Evolutionary conservation across 2,329 filamentous ascomycete genomes (phyloP), one percentile per base, ranked within the genome.

Genomic region (Saccharata proteae): DNA sequence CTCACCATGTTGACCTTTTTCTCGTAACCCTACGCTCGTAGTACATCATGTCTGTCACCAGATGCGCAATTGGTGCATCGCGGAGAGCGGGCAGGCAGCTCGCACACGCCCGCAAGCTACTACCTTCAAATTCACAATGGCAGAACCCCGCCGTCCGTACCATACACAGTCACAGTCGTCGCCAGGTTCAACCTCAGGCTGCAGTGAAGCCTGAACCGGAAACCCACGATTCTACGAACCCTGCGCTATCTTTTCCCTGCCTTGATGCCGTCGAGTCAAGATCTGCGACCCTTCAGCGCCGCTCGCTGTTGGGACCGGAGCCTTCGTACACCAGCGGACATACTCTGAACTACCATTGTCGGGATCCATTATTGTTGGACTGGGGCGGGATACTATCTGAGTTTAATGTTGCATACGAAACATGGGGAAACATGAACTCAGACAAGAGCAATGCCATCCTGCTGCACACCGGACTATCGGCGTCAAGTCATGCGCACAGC

Each of bases 401-500:
- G 44, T 96, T 93, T 50, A 74, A 85, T 44, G 73, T 96, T 37
- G 88, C 88, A 16, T 94, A 93, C 55, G 88, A 96, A 57, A 79
- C 83, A 0, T 96, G 88, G 88, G 88, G 88, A 3, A 61, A 62
- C 19, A 62, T 93, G 52, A 93, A 93, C 49, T 59, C 66, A 12
- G 76, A 85, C 56, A 80, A 71, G 55, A 83, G 74, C 50, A 98
- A 98, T 54, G 85, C 77, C 4, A 90, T 98, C 39, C 68, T 98
- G 6, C 62, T 98, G 2, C 85, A 96, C 53, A 98, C 90, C 0
- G 90, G 90, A 6, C 68, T 98, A 4, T 94, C 86, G 1, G 90
- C 90, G n/a, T 94, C 86, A 5, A 96, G 86, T 35, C 90, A 98
- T 59, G 90, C 90, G 2, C 86, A 86, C 50, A 94, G 85, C 36